Evolutionary conservation across 2,329 filamentous ascomycete species (phyloP), one percentile per base, ranked within the genome.

Genomic region (Nothophoma quercina): DNA sequence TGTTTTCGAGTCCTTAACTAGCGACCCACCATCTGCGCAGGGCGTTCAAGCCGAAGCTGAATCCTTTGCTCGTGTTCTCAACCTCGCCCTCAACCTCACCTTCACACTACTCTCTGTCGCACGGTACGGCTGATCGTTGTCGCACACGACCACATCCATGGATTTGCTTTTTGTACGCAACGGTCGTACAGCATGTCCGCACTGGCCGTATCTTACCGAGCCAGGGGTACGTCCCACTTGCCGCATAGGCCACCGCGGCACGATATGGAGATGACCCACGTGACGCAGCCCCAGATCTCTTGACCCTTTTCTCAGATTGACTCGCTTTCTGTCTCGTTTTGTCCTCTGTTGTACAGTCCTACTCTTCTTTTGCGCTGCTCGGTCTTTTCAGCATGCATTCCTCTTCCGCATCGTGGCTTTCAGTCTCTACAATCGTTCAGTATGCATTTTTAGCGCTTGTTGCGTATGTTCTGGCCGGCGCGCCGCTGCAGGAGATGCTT

Each of bases 391-490:
- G 19, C 19, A 43, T 43, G 39, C 44, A 40, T 36, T 23, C 36
- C 8, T n/a, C 28, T 18, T 15, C 40, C 12, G 18, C 38, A 6
- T 36, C 39, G 1, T 44, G 39, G 6, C 33, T 51, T 16, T 39
- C 47, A n/a, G 39, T 43, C n/a, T 38, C 22, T 18, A 16, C 39
- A 4, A 13, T 51, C 4, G 12, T 71, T 7, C 70, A 75, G 33
- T 75, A 72, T 43, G 56, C 54, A 1, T 52, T 75, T 19, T 44
- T 75, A 9, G 64, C 51, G 7, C 48, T 66, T 13, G 21, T 72
- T 7, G 68, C 55, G 10, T 75, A 75, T 41, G 50, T 75, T 7
- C 56, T 75, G n/a, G 71, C 67, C 1, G 72, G 72, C 22, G 72
- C 73, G 41, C 73, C 73, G 15, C 44, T 73, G 9, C 59, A 59